Percentiles rank a stretch among this genome's conserved stretches.
Conservation (phyloP, 2,329 filamentous ascomycete species). For the Exophiala spinifera region DNA sequence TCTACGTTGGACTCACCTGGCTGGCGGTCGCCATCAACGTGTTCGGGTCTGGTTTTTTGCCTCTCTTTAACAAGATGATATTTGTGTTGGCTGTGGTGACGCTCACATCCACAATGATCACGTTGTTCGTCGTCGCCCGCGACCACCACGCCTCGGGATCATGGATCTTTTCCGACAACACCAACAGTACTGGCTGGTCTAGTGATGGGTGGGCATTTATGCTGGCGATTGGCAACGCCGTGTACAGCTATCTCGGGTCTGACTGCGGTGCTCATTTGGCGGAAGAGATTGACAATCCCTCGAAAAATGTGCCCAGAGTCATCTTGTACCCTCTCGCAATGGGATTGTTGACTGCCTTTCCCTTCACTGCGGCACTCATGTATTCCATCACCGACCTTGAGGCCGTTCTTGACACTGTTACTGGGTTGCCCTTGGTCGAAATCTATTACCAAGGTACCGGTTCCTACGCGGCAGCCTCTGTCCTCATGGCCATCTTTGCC, state of each 20-base stretch:
- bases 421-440: constrained; percentile 49
- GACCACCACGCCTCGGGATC: neutral
- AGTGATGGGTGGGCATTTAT: constrained; percentile 24
- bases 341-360: constrained; percentile 34
- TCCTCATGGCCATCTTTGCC: constrained; percentile 48
- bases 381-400: constrained; percentile 43
- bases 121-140: constrained; percentile 14
- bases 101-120: constrained; percentile 27
- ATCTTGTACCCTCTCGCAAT: constrained; percentile 34
- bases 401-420: constrained; percentile 39
- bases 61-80: constrained; percentile 14
- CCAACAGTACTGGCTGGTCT: constrained; percentile 40
- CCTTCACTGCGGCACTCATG: constrained; percentile 31
- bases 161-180: constrained; percentile 37
- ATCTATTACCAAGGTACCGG: constrained; percentile 48
- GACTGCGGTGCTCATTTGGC: constrained; percentile 13
- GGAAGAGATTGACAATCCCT: constrained; percentile 23
- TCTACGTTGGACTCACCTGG: constrained; percentile 17
- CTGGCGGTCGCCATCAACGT: constrained; percentile 10
- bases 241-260: constrained; percentile 8
- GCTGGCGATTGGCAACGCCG: constrained; percentile 27
- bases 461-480: constrained; percentile 43
- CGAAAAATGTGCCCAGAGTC: constrained; percentile 37
- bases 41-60: constrained; percentile 10
- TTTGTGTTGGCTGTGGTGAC: neutral